Conservation (phyloP, 164 flowering plant genomes). For the Magnolia changhungtana region DNA sequence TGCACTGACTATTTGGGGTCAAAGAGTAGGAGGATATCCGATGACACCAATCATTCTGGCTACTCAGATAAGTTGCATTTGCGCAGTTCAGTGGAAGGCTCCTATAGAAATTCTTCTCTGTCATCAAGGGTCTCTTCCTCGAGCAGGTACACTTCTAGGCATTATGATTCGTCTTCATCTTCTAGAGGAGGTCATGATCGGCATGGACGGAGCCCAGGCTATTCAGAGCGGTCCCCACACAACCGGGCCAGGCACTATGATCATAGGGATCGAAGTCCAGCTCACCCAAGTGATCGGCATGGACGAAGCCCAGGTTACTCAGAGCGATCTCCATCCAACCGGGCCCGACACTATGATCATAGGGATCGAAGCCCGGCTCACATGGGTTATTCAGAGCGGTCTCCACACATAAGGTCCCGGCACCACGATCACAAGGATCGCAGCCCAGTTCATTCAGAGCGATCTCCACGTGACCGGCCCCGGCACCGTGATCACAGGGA, state of each 20-base stretch:
- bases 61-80: slow-evolving; percentile 47
- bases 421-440: slow-evolving; percentile 24
- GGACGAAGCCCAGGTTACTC: slow-evolving; percentile 4
- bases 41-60: slow-evolving; percentile 39
- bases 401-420: slow-evolving; percentile 22
- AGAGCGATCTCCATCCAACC: slow-evolving; percentile 38
- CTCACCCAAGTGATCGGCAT: slow-evolving; percentile 7
- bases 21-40: slow-evolving; percentile 65
- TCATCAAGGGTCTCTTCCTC: slow-evolving; percentile 42
- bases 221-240: slow-evolving; percentile 54
- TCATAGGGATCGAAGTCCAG: slow-evolving; percentile 51
- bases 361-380: slow-evolving; percentile 16
- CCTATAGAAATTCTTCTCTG: slow-evolving; percentile 42
- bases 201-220: slow-evolving; percentile 61
- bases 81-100: slow-evolving; percentile 50
- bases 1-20: slow-evolving; percentile 43
- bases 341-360: slow-evolving; percentile 20
- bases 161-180: slow-evolving; percentile 52
- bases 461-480: slow-evolving; percentile 41
- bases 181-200: slow-evolving; percentile 54
- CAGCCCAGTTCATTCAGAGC: slow-evolving; percentile 30
- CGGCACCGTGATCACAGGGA: slow-evolving; percentile 31
- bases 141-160: slow-evolving; percentile 55
- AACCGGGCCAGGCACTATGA: slow-evolving; percentile 46
- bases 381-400: slow-evolving; percentile 10